Evolutionary conservation across 495 filamentous ascomycete genomes (phyloP).

Genomic region (Penicillium longicatenatum): DNA sequence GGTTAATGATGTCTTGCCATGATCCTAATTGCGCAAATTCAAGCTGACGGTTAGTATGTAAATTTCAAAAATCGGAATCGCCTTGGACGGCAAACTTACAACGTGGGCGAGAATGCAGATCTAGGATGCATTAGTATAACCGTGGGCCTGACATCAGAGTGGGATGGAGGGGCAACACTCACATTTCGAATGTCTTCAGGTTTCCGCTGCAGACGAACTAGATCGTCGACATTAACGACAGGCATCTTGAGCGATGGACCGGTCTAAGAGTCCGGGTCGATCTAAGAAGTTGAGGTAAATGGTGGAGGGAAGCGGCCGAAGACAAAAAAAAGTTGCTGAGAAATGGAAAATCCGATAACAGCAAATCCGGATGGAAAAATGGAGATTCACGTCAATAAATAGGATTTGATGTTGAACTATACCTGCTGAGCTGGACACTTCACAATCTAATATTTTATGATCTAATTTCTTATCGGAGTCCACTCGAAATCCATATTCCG

Average conservation of each 20-base stretch:
- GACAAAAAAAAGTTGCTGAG: conserved; percentile 32
- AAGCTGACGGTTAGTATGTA: neutral
- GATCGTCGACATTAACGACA: conserved; percentile 82
- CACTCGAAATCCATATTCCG: no score
- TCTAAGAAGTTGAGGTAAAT: conserved; percentile 12
- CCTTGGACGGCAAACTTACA: conserved; percentile 53
- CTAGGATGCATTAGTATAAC: conserved; percentile 51
- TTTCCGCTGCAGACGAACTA: conserved; percentile 80
- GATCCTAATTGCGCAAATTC: conserved; percentile 57
- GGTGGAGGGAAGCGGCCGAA: conserved; percentile 20
- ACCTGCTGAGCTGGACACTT: neutral
- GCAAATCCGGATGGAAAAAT: neutral
- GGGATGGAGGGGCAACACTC: conserved; percentile 45
- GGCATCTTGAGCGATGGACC: conserved; percentile 64
- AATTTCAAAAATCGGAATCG: neutral
- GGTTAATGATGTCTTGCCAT: conserved; percentile 97
- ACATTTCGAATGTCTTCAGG: conserved; percentile 89
- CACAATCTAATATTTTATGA: neutral
- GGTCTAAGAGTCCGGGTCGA: conserved; percentile 14
- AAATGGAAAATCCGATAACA: conserved; percentile 17
- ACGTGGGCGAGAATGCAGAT: conserved; percentile 98
- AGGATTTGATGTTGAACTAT: neutral
- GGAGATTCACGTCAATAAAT: neutral
- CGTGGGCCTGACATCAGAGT: conserved; percentile 29
- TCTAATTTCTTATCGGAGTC: neutral